Evolutionary conservation across 106 monocot species (phyloP).

Genomic region (Acorus calamus): DNA sequence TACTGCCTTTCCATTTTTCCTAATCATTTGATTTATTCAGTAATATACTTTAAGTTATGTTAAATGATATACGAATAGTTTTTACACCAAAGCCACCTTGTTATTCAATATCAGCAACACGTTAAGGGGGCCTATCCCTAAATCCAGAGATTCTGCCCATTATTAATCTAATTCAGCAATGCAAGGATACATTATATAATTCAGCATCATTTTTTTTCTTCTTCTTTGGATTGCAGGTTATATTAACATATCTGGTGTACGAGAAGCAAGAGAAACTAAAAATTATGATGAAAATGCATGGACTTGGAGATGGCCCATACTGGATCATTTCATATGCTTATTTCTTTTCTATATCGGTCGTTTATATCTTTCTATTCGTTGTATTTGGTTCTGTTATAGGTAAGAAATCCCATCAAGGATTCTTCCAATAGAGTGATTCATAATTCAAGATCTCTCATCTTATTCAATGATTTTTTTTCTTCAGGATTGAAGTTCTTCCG

Average conservation of each 20-base stretch:
- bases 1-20: no score
- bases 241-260: conserved; percentile 59
- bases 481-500: conserved; percentile 56
- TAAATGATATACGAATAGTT: no score
- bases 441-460: no score
- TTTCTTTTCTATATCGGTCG: conserved; percentile 48
- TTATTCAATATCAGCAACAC: no score
- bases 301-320: conserved; percentile 76
- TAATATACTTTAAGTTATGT: no score
- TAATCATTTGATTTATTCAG: no score
- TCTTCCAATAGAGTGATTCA: no score
- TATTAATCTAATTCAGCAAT: no score
- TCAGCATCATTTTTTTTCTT: background rate
- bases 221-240: conserved; percentile 32
- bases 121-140: no score
- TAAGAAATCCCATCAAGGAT: conserved; percentile 10
- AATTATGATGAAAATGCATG: conserved; percentile 96
- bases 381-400: conserved; percentile 68
- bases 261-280: conserved; percentile 69
- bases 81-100: no score
- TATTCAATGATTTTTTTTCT: background rate
- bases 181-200: no score
- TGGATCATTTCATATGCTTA: conserved; percentile 76
- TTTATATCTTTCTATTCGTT: conserved; percentile 60
- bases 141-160: no score